A percentile compares a stretch with the other conserved stretches of the same genome.
phyloP scores from a whole-genome alignment of 2,329 filamentous ascomycete species.

The Fusarium tricinctum region DNA sequence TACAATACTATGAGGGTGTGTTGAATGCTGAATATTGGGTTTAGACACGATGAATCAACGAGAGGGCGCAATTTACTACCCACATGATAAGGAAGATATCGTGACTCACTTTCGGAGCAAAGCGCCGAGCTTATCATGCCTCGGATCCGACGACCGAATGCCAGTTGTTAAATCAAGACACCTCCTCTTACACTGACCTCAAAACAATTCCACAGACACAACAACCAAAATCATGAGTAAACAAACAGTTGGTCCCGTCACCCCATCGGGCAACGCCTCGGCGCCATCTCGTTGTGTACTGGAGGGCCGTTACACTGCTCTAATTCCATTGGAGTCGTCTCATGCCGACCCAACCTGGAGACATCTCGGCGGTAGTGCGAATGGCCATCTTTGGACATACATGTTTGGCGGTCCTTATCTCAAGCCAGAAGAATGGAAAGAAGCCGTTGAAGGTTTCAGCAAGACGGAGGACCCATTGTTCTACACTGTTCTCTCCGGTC shows the following conservation, averaged over 20 bases:
- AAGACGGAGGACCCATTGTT: conserved; percentile 56
- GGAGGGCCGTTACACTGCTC: conserved; percentile 51
- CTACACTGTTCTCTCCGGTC: conserved; percentile 60
- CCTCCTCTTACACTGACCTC: background rate
- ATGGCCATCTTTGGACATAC: conserved; percentile 54
- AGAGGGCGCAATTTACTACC: conserved; percentile 4
- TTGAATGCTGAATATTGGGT: background rate
- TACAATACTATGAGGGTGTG: background rate
- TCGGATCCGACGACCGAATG: conserved; percentile 13
- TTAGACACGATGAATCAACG: background rate
- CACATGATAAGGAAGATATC: background rate
- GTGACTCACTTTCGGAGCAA: conserved; percentile 26
- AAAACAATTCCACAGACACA: background rate
- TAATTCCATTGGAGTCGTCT: conserved; percentile 48
- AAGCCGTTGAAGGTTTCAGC: conserved; percentile 40
- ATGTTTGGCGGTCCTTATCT: conserved; percentile 49
- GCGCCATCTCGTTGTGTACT: conserved; percentile 43
- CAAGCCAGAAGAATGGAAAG: conserved; percentile 38
- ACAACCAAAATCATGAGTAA: conserved; percentile 15
- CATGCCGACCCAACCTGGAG: conserved; percentile 52
- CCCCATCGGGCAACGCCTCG: conserved; percentile 28
- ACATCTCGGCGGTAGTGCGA: conserved; percentile 53
- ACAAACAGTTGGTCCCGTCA: conserved; percentile 41
- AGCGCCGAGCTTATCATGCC: conserved; percentile 5
- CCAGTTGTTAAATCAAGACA: background rate